A percentile compares a stretch with the other conserved stretches of the same genome.
Evolutionary conservation across 495 filamentous ascomycete genomes (phyloP).

Genomic region (Platismatia glauca): DNA sequence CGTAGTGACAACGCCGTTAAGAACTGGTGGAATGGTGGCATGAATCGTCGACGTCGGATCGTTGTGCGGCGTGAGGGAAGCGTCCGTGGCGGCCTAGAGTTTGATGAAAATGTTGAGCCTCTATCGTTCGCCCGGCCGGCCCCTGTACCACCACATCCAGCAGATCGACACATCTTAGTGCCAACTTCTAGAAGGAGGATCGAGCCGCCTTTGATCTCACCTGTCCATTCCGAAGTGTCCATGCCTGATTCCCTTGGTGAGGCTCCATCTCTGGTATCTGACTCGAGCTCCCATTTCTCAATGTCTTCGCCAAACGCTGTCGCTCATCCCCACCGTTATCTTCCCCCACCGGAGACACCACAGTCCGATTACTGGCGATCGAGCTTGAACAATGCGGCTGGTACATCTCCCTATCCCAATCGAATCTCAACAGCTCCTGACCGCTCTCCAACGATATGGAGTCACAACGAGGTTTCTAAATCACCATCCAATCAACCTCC

Average conservation of each 20-base stretch:
- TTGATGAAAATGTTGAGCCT: conserved; percentile 23
- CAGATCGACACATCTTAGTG: conserved; percentile 34
- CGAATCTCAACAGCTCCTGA: background rate
- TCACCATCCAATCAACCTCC: conserved; percentile 9
- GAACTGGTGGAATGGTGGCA: conserved; percentile 98
- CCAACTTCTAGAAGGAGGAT: conserved; percentile 42
- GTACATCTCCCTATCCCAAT: conserved; percentile 3
- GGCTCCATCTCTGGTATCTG: conserved; percentile 63
- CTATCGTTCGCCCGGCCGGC: conserved; percentile 25
- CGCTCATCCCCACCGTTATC: conserved; percentile 17
- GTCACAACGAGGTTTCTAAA: conserved; percentile 2
- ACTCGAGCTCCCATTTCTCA: conserved; percentile 54
- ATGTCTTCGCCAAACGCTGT: conserved; percentile 31
- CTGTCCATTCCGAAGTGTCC: conserved; percentile 53
- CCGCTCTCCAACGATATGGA: conserved; percentile 10
- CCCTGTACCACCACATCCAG: conserved; percentile 13
- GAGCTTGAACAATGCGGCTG: background rate
- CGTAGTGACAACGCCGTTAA: conserved; percentile 97
- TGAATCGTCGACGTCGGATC: conserved; percentile 54
- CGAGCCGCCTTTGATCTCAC: conserved; percentile 62
- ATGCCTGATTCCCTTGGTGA: conserved; percentile 51
- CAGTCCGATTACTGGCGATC: conserved; percentile 11
- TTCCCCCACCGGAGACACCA: conserved; percentile 2
- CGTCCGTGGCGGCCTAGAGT: conserved; percentile 7
- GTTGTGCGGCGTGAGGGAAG: conserved; percentile 19